phyloP scores from a whole-genome alignment of 352 stramenopile genomes.

The Discostella stelligera region DNA sequence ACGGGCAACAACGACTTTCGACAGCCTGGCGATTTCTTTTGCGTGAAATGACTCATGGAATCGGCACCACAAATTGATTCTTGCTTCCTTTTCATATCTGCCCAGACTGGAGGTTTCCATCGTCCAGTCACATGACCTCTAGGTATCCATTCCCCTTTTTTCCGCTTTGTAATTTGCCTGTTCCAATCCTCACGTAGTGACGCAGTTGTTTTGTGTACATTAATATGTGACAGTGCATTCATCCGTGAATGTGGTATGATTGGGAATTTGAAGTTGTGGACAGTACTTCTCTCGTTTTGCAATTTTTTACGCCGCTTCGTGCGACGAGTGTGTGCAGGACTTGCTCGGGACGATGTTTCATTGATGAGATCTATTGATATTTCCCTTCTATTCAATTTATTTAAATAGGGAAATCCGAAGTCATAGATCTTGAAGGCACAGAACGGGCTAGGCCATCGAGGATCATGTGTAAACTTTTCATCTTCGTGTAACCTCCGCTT shows the following conservation, averaged over 20 bases:
- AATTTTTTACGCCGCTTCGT: neutral
- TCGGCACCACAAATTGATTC: neutral
- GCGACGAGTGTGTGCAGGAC: neutral
- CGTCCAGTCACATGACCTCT: slow-evolving; percentile 32
- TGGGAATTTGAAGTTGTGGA: slow-evolving; percentile 7
- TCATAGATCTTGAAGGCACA: neutral
- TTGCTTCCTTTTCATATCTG: neutral
- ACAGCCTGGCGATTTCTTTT: slow-evolving; percentile 28
- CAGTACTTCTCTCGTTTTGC: neutral
- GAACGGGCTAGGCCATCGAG: neutral
- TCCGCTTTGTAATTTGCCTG: slow-evolving; percentile 9
- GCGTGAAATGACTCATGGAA: slow-evolving; percentile 1
- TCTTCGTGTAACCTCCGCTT: neutral
- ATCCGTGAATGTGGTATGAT: slow-evolving; percentile 4
- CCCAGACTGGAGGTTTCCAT: slow-evolving; percentile 35
- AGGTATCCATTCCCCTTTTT: slow-evolving; percentile 33
- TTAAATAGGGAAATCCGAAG: slow-evolving; percentile 15
- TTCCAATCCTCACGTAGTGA: slow-evolving; percentile 28
- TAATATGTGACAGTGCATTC: neutral
- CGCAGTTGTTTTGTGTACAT: neutral
- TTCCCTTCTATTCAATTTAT: neutral
- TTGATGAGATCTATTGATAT: neutral
- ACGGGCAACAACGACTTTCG: slow-evolving; percentile 34
- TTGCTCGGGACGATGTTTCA: neutral
- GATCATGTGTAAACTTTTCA: neutral